Conservation (phyloP, 805 yeast genomes). For the Kodamaea sagamina region DNA sequence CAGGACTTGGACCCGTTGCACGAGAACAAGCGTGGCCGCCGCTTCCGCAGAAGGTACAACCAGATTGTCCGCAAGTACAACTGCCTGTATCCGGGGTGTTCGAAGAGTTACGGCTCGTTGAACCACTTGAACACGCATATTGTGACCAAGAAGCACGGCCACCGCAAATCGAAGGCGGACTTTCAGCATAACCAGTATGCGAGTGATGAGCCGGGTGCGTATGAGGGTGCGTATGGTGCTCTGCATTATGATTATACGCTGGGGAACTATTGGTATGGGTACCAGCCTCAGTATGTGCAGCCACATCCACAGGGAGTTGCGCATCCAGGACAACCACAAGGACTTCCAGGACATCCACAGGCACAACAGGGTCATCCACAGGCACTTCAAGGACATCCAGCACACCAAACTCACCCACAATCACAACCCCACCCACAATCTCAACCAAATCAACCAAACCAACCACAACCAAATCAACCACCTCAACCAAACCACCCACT, state of each 20-base stretch:
- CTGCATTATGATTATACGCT: constrained; percentile 14
- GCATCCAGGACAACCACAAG: constrained; percentile 4
- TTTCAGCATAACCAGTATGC: constrained; percentile 28
- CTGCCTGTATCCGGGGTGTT: constrained; percentile 41
- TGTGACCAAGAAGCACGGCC: constrained; percentile 48
- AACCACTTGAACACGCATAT: constrained; percentile 48
- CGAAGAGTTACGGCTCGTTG: constrained; percentile 44
- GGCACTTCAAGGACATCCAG: too few species aligned
- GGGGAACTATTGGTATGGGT: constrained; percentile 21
- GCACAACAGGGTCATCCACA: constrained; percentile 4
- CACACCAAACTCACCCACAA: constrained; percentile 5
- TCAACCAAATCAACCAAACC: not conserved
- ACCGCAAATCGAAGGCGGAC: constrained; percentile 42
- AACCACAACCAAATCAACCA: constrained; percentile 10
- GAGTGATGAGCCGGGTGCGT: constrained; percentile 10
- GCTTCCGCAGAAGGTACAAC: constrained; percentile 39
- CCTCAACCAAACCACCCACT: not conserved
- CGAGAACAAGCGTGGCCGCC: constrained; percentile 31
- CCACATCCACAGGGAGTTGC: too few species aligned
- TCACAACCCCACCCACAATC: constrained; percentile 5
- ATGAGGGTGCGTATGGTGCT: constrained; percentile 5
- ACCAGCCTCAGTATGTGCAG: constrained; percentile 13
- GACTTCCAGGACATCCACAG: too few species aligned
- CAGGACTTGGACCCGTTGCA: constrained; percentile 18
- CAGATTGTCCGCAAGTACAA: constrained; percentile 35